Evolutionary conservation across 345 rosid species (phyloP), one percentile per base, ranked within the genome.

Genomic region (Orychophragmus violaceus): DNA sequence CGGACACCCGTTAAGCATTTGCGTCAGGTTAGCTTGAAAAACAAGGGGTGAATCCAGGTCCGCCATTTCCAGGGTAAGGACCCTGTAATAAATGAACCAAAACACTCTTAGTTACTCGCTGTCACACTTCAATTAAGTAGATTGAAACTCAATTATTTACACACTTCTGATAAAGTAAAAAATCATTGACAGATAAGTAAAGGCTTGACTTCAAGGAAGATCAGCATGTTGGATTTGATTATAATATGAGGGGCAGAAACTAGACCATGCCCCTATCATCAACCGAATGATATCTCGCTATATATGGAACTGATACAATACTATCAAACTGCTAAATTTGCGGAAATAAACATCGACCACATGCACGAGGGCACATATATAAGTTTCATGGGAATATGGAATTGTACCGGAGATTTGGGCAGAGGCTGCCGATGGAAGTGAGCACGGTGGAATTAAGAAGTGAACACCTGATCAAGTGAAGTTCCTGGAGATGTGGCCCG

Each of bases 401-500:
- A 64, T 0, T 24, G 19, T 53, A 84, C 88, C 93, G 85, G 75
- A 87, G 76, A 64, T 82, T 67, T 33, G 83, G 80, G 76, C 90
- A 87, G 28, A 56, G 71, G 5, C 8, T 13, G 3, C 74, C 85
- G 13, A 87, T 70, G 32, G 69, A 78, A 75, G 55, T 24, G n/a
- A 85, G 78, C 6, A 78, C 63, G n/a, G 39, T 57, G 65, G 66
- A 76, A 2, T 77, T 48, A 44, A 85, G 29, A 9, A 18, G 54
- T 9, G 85, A 72, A 61, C 88, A 79, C 46, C 84, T 50, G 21
- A 76, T 73, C 66, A 87, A 72, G 69, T 77, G 74, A 66, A 85
- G 78, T 39, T 85, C 83, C 3, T 7, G 70, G n/a, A 87, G 60
- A 58, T 49, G 60, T 1, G 80, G 72, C 5, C 75, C 60, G 8